These are phyloP conservation scores for Pleurostoma richardsiae DNA, from an alignment of 2,329 filamentous ascomycete genomes.

Conservation along the genomic window DNA sequence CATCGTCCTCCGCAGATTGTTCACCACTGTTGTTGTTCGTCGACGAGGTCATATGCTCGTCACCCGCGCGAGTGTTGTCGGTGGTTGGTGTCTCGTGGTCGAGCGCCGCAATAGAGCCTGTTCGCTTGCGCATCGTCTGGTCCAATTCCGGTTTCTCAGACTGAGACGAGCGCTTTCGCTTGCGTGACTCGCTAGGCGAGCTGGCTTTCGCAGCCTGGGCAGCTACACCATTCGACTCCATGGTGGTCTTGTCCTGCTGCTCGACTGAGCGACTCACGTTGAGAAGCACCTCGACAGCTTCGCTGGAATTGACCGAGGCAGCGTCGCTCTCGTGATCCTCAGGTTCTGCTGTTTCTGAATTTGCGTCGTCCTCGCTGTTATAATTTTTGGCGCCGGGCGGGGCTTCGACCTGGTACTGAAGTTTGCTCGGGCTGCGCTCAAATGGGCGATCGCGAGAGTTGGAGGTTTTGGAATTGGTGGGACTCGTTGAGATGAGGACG, in stretches of 20 bases:
- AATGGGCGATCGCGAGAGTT: conserved; percentile 27
- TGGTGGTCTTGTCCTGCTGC: conserved; percentile 12
- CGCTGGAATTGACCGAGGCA: conserved; percentile 30
- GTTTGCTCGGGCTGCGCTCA: conserved; percentile 72
- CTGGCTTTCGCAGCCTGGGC: conserved; percentile 21
- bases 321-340: conserved; percentile 26
- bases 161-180: conserved; percentile 44
- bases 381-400: conserved; percentile 25
- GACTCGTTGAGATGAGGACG: conserved; percentile 32
- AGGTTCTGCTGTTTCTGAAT: conserved; percentile 23
- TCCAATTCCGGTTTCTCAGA: conserved; percentile 39
- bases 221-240: conserved; percentile 2
- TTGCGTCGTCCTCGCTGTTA: conserved; percentile 28
- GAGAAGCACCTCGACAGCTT: conserved; percentile 26
- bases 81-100: conserved; percentile 28
- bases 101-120: conserved; percentile 36
- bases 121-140: conserved; percentile 48
- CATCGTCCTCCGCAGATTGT: conserved; percentile 41
- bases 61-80: conserved; percentile 26
- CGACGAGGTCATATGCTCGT: conserved; percentile 22
- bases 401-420: conserved; percentile 45
- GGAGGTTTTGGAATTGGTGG: conserved; percentile 53
- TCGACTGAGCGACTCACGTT: conserved; percentile 11
- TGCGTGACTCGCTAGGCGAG: conserved; percentile 33
- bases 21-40: conserved; percentile 29